phyloP scores from a whole-genome alignment of 2,329 filamentous ascomycete species.

The Neofusicoccum umdonicola region DNA sequence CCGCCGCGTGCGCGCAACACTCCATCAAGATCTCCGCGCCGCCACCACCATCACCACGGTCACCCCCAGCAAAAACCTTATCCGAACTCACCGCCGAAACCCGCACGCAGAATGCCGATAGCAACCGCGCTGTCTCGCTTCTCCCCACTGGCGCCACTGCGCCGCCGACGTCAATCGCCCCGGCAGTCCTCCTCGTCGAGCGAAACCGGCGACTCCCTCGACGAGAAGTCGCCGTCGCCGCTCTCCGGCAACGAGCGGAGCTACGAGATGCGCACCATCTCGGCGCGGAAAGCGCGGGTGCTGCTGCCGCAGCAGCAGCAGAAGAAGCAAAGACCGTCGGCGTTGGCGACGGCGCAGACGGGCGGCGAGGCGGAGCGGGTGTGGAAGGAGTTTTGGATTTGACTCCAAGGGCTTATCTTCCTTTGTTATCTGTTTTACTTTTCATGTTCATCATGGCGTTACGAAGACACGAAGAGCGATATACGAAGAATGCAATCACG shows the following conservation, averaged over 20 bases:
- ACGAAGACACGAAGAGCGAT: background rate
- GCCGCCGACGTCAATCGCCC: no score
- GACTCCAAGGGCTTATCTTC: background rate
- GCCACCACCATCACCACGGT: no score
- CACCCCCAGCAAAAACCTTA: no score
- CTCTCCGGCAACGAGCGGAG: background rate
- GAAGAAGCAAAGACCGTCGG: background rate
- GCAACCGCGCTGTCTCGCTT: no score
- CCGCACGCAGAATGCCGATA: no score
- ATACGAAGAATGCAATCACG: background rate
- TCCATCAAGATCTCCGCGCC: no score
- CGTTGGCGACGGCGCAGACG: background rate
- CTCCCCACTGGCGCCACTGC: no score
- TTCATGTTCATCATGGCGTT: no score
- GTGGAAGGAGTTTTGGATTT: conserved; percentile 11
- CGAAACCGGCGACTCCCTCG: background rate
- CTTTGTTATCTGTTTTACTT: background rate
- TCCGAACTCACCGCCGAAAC: no score
- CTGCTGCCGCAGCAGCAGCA: background rate
- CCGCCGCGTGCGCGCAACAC: no score
- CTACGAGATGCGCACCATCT: conserved; percentile 1
- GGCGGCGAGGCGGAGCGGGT: background rate
- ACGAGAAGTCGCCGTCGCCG: background rate
- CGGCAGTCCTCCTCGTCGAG: no score
- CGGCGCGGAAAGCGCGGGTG: background rate